A percentile compares a stretch with the other conserved stretches of the same genome.
These are phyloP conservation scores for Trichoderma sp. DNA, from an alignment of 2,329 filamentous ascomycete genomes.

Conservation along the genomic window DNA sequence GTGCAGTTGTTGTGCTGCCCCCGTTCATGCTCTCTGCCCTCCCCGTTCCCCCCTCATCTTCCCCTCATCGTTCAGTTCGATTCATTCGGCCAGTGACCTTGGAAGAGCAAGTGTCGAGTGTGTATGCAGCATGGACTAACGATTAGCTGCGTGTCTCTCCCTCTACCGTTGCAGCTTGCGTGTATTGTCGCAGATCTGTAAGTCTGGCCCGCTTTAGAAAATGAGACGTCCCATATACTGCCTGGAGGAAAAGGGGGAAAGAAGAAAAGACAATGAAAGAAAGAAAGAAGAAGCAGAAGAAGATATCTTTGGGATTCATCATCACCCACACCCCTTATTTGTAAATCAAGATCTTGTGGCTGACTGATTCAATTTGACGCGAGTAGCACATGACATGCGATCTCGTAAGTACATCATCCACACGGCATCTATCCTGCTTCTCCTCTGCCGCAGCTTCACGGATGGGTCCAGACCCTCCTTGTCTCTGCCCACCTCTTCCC, in stretches of 20 bases:
- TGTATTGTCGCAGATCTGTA: constrained; percentile 88
- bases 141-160: constrained; percentile 28
- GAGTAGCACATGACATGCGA: constrained; percentile 86
- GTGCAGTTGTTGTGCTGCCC: neutral
- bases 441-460: neutral
- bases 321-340: neutral
- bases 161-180: constrained; percentile 59
- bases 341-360: constrained; percentile 23
- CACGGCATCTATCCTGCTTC: neutral
- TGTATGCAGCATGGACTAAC: constrained; percentile 29
- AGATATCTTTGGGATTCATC: neutral
- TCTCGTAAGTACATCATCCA: constrained; percentile 62
- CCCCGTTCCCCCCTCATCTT: neutral
- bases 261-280: neutral
- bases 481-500: neutral
- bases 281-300: neutral
- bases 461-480: neutral
- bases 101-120: constrained; percentile 3
- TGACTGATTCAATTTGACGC: constrained; percentile 27
- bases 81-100: neutral
- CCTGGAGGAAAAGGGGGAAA: neutral
- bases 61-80: neutral
- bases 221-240: neutral
- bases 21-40: neutral
- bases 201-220: constrained; percentile 45